Evolutionary conservation across 2,329 filamentous ascomycete genomes (phyloP), one percentile per base, ranked within the genome.

Genomic region (Phaeosphaeriaceae sp.): DNA sequence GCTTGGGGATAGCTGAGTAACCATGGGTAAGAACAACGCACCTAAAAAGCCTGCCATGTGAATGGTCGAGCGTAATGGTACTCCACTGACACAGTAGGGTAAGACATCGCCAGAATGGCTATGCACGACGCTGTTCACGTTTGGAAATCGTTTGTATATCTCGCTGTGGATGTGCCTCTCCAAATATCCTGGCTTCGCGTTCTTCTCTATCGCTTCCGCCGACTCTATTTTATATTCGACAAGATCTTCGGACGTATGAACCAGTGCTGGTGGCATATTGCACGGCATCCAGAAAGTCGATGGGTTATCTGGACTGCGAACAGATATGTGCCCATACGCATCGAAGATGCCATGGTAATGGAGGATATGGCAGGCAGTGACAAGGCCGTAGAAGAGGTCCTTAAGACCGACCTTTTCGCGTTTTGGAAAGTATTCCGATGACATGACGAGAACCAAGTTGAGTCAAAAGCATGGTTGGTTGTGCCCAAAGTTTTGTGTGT

Each of bases 321-420:
- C 71, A 2, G 81, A 82, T 11, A 84, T 70, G 54, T 84, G 81
- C 15, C 81, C 81, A 57, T 80, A 84, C 1, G 78, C 81, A 48
- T 83, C 81, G 29, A 84, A 61, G 6, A 83, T 73, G 38, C 71
- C 71, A 40, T 83, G 71, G 46, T 79, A 62, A 62, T 83, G 78
- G 1, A 84, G 76, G 42, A 83, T 83, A 60, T 82, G 80, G 50
- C 73, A 75, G 30, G 76, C 79, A 3, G 72, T 73, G 17, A 82
- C 76, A 28, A 81, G 67, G 29, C 67, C 66, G 34, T 60, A 66
- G 60, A 71, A 73, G 20, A 74, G 64, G 43, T 72, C 65, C 48
- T 72, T 68, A 58, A 72, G 64, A 28, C 67, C 68, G 8, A 74
- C 54, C 54, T 71, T 73, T 58, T 71, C 64, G 52, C 72, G 69